Base-by-base conservation (phyloP, 306 rosid species). In the Delonix regia region DNA sequence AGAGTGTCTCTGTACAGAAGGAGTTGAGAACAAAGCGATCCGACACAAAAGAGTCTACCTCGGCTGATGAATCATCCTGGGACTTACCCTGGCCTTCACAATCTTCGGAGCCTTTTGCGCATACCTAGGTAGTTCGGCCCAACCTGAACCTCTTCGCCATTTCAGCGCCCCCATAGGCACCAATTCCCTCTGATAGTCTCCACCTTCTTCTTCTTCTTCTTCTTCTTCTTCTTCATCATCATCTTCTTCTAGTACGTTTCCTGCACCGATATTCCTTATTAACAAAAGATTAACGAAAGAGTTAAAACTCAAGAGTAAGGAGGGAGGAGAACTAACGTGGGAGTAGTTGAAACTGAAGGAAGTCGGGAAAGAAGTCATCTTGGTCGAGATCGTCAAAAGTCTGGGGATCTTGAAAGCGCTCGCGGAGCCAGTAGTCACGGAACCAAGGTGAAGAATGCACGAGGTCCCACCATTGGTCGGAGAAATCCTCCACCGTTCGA, bases 351-450 rank as follows among this genome's bases (percentile, higher is more conserved):
- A 74, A 38, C 44, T 71, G 57, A n/a, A 79, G 52, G 7, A 33
- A 14, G 3, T 77, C 85, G 70, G 69, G 83, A 70, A 89, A 83
- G 83, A 89, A 73, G 4, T 51, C 44, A 34, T 86, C 87, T 63
- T 85, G 74, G 14, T 87, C 94, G 3, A 83, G 24, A 34, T 85
- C 89, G 1, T 85, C 77, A 15, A 83, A 49, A 33, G 86, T 42
- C 18, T 88, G 90, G n/a, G 97, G 97, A 83, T 94, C 97, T 27
- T 90, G 93, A 83, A 76, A 94, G 63, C 97, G 84, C 63, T 92
- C 97, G 70, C 87, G 88, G 27, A 94, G 91, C 99, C 99, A 94
- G 83, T 90, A 94, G 69, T 90, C 94, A 4, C 90, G 99, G 71
- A 94, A 94, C 92, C 89, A 94, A 4, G 95, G 95, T 2, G 97